Evolutionary conservation across 1,284 basidiomycete species (phyloP), one percentile per base, ranked within the genome.

Genomic region (Pyrrhoderma noxium): DNA sequence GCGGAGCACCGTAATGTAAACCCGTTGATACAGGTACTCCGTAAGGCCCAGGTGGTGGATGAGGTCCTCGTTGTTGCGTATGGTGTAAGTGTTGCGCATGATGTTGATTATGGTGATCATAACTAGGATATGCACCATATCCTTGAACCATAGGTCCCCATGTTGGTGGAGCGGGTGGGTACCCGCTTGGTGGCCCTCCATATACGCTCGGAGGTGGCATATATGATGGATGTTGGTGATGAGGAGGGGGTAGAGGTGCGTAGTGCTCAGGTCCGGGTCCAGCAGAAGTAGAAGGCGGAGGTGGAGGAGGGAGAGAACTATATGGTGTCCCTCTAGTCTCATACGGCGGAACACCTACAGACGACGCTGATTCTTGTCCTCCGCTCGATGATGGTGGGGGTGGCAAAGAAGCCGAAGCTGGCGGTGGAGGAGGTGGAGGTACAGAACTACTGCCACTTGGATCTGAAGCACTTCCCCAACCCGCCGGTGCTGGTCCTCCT

Each of bases 161-260:
- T 14, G 2, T 27, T 8, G 37, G 47, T 23, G 46, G n/a, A 36
- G 47, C 18, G 2, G 48, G 16, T 21, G 48, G 16, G 14, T 40
- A 40, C 5, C 22, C 43, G 14, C 47, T 19, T 3, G 19, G 19
- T 25, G 34, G 22, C n/a, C 34, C 31, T 16, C 16, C 22, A 25
- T 42, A 38, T 8, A 37, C 49, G 25, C 47, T 41, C 18, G 41
- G 40, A 25, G 46, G 52, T 22, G 38, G 45, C 57, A 23, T 59
- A 58, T n/a, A 58, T 31, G 8, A 59, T 57, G 38, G 65, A 38
- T 64, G 70, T 14, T 65, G 67, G 11, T 58, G 65, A 16, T 64
- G 61, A 19, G 67, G 64, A 34, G 57, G 60, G 40, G 62, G 54
- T 8, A 47, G 56, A 21, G 52, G 59, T 8, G 22, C 11, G 16